A percentile compares a stretch with the other conserved stretches of the same genome.
phyloP scores from a whole-genome alignment of 257 asterid species.

The Plantago elongata region DNA sequence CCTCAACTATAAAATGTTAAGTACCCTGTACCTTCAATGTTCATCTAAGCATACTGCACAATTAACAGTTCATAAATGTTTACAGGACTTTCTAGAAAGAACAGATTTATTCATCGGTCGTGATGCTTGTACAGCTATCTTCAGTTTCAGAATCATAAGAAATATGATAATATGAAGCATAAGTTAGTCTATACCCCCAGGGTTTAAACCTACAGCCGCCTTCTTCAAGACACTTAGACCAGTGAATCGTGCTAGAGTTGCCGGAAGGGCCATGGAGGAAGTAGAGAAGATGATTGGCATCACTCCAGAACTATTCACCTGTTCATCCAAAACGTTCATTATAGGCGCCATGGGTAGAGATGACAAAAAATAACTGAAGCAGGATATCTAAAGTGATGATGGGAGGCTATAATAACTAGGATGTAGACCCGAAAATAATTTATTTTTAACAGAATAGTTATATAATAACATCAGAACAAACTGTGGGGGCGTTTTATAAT shows the following conservation, averaged over 20 bases:
- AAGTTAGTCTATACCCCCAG: constrained; percentile 58
- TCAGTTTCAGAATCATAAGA: not conserved
- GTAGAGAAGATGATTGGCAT: constrained; percentile 99
- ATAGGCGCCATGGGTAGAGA: constrained; percentile 1
- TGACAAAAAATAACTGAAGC: not conserved
- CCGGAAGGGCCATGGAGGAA: constrained; percentile 93
- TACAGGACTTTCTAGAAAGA: not conserved
- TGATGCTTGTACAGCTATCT: too few relatives aligned
- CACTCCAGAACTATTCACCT: constrained; percentile 98
- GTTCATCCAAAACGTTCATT: constrained; percentile 20
- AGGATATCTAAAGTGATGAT: not conserved
- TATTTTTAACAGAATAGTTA: too few relatives aligned
- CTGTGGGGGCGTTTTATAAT: too few relatives aligned
- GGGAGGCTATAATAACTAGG: not conserved
- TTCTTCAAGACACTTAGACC: constrained; percentile 67
- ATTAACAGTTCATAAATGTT: too few relatives aligned
- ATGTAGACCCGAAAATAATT: too few relatives aligned
- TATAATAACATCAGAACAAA: too few relatives aligned
- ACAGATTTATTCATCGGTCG: constrained; percentile 3
- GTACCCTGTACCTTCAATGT: too few relatives aligned
- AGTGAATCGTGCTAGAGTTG: constrained; percentile 92
- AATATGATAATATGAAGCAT: not conserved
- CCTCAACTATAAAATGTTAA: too few relatives aligned
- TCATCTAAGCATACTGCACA: too few relatives aligned
- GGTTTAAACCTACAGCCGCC: constrained; percentile 78